Evolutionary conservation across 169 alveolate genomes (phyloP), one percentile per base, ranked within the genome.

Genomic region (Babesia ovis): DNA sequence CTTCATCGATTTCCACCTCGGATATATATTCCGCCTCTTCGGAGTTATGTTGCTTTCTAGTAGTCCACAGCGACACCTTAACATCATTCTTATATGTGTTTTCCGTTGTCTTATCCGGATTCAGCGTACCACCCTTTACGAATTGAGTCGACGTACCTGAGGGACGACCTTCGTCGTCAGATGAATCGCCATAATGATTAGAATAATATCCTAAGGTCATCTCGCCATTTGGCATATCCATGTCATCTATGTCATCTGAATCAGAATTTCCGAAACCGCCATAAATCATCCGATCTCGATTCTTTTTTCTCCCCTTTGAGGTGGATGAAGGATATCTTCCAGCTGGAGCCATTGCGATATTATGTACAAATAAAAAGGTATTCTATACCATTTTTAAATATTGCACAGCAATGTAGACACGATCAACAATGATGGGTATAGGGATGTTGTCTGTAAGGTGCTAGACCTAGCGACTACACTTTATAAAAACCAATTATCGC

Each of bases 221-320:
- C n/a, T 8, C 14, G 14, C n/a, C 29, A 14, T 16, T 12, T 3
- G 5, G 22, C 23, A 25, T 23, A 3, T 5, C 20, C 76, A 62
- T 14, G 14, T 70, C 81, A 57, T 59, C 81, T 6, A 34, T 8
- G 20, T 22, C 25, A 14, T 70, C 81, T 6, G 81, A 55, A n/a
- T 70, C 81, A 4, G 77, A 70, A 16, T 31, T 80, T 18, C 58
- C 76, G 32, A 70, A 70, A 4, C 62, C 77, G 22, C 81, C 81
- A 42, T 70, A 70, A 23, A 54, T 68, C 16, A 8, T 23, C n/a
- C 29, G 31, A 4, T 62, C 46, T 16, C 73, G 57, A 22, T 57
- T 37, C 45, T n/a, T 9, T 14, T 25, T 43, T 46, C 27, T 16
- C 16, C 39, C 46, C 11, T 29, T 8, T 16, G 35, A 27, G 31